phyloP scores from a whole-genome alignment of 139 green algal genomes.

The Closterium sp. region DNA sequence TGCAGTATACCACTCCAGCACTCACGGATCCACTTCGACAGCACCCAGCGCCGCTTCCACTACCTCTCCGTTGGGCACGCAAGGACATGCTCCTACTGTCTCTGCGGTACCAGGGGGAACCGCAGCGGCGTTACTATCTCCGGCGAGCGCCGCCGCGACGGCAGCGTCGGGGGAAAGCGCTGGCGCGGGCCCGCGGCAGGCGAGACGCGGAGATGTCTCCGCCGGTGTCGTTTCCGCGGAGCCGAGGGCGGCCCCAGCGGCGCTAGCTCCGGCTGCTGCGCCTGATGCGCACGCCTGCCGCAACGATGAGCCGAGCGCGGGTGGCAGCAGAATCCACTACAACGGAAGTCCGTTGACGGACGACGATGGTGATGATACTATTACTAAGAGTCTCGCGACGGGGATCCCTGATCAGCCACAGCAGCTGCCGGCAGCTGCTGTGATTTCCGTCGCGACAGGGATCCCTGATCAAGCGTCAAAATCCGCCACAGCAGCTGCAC shows the following conservation, averaged over 20 bases:
- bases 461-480: no score
- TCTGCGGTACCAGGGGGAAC: not conserved
- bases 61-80: not conserved
- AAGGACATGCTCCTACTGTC: not conserved
- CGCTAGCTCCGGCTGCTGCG: not conserved
- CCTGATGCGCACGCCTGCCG: not conserved
- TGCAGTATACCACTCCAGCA: not conserved
- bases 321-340: no score
- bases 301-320: not conserved
- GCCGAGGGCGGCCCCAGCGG: no score
- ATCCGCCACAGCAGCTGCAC: no score
- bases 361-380: no score
- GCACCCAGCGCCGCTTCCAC: not conserved
- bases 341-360: no score
- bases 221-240: not conserved
- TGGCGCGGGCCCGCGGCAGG: not conserved
- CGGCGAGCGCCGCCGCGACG: not conserved
- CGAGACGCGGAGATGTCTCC: not conserved
- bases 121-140: not conserved
- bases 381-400: no score
- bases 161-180: not conserved
- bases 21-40: not conserved
- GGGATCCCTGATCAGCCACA: no score
- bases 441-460: no score
- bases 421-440: no score